Base-by-base conservation (phyloP, 2,329 filamentous ascomycete species). In the Akanthomyces muscarius region DNA sequence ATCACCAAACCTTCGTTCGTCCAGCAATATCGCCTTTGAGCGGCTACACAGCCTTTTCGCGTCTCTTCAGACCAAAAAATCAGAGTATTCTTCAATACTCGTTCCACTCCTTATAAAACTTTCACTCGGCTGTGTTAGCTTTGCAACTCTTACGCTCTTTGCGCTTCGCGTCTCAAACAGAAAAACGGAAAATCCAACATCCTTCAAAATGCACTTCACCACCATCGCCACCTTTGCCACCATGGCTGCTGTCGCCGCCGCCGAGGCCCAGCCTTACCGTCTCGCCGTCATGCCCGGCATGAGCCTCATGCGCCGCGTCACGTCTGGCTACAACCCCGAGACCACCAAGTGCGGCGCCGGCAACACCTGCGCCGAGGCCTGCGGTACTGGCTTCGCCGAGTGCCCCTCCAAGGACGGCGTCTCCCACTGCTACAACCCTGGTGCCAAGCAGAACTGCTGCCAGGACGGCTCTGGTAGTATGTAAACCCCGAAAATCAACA, bases 401-500 rank as follows among this genome's bases (percentile, higher is more conserved):
- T 86, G 84, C 74, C 67, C 78, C 36, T 82, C 82, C 28, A 72
- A 70, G 57, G 81, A 84, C 66, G 73, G 73, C 45, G 68, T 78
- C 62, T 76, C 82, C 55, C 84, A 87, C 77, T 89, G 86, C 77
- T 88, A 77, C 75, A 81, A 87, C 74, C 77, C 80, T 14, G 66
- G 68, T 18, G 75, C 73, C 36, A 76, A 78, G 64, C 81, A 87
- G 75, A 76, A 73, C 47, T 88, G 86, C 80, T 88, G 86, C 71
- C 76, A 79, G 48, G 80, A 83, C 68, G 77, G 76, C 68, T 78
- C 76, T 66, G 86, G 86, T 76, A 83, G 83, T 86, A 77, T 70
- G 81, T 80, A 30, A 50, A 54, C 54, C n/a, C 18, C 21, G 44
- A 25, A 42, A 21, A 21, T 21, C 21, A 21, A 21, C 21, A 21